Evolutionary conservation across 164 flowering plant genomes (phyloP).

Genomic region (Warburgia ugandensis): DNA sequence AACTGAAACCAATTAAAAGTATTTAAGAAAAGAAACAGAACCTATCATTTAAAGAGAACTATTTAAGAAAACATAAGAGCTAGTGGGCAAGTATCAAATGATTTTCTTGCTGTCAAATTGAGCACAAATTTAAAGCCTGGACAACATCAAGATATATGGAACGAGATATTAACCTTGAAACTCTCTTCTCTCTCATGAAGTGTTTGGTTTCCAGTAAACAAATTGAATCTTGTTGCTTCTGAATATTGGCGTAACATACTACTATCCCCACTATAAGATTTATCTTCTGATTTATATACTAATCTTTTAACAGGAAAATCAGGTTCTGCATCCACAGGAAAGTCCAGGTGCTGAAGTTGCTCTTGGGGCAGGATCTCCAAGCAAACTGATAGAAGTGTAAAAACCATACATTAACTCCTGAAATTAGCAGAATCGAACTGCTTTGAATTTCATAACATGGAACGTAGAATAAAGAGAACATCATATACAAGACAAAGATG

Average conservation of each 20-base stretch:
- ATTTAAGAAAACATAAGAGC: no score
- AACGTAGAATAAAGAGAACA: no score
- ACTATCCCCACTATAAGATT: conserved; percentile 20
- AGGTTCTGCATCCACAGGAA: conserved; percentile 34
- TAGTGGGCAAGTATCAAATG: no score
- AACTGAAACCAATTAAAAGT: not conserved
- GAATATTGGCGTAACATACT: conserved; percentile 19
- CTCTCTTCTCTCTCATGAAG: conserved; percentile 60
- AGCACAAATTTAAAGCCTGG: not conserved
- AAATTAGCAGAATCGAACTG: not conserved
- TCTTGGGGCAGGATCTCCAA: conserved; percentile 73
- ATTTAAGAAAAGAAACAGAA: no score
- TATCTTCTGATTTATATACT: conserved; percentile 44
- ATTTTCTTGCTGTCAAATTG: no score
- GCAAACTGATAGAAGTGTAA: conserved; percentile 51
- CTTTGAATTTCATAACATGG: no score
- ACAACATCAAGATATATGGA: not conserved
- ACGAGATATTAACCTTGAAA: conserved; percentile 52
- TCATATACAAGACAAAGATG: no score
- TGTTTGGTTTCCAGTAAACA: conserved; percentile 81
- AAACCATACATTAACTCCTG: not conserved
- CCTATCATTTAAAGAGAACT: no score
- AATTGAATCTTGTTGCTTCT: conserved; percentile 55
- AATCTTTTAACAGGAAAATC: conserved; percentile 37
- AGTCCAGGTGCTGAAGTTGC: conserved; percentile 59